These are phyloP conservation scores for Coniosporium apollinis DNA, from an alignment of 495 filamentous ascomycete species.

Conservation along the genomic window DNA sequence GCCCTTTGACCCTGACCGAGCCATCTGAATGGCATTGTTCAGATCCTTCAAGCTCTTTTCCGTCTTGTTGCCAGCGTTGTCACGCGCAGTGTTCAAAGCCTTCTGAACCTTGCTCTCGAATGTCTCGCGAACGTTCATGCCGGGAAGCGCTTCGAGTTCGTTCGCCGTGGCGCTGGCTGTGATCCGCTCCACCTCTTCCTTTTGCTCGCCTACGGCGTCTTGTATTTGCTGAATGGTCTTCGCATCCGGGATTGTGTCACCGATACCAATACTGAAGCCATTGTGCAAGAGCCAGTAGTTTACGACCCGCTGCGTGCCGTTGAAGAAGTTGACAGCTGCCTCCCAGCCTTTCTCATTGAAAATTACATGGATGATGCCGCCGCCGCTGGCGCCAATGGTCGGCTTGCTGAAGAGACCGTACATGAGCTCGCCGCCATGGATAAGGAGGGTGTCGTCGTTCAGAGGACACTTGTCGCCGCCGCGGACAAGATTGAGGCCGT, in stretches of 20 bases:
- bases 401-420: conserved; percentile 87
- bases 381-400: conserved; percentile 70
- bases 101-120: conserved; percentile 93
- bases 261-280: conserved; percentile 95
- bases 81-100: conserved; percentile 86
- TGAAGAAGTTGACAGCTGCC: conserved; percentile 87
- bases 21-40: conserved; percentile 95
- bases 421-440: conserved; percentile 77
- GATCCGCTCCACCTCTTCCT: conserved; percentile 57
- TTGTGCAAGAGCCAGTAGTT: conserved; percentile 98
- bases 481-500: conserved; percentile 65
- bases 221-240: conserved; percentile 70
- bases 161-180: conserved; percentile 68
- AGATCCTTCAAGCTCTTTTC: conserved; percentile 82
- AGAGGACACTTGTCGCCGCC: conserved; percentile 42
- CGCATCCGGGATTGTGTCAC: conserved; percentile 87
- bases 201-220: conserved; percentile 57
- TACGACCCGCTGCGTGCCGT: conserved; percentile 79
- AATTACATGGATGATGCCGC: conserved; percentile 86
- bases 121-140: conserved; percentile 96
- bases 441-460: conserved; percentile 63
- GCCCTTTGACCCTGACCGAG: conserved; percentile 88
- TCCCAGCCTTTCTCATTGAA: conserved; percentile 82
- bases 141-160: conserved; percentile 69
- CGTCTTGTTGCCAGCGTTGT: conserved; percentile 81